phyloP scores from a whole-genome alignment of 2,329 filamentous ascomycete genomes.

The Botryotinia calthae region DNA sequence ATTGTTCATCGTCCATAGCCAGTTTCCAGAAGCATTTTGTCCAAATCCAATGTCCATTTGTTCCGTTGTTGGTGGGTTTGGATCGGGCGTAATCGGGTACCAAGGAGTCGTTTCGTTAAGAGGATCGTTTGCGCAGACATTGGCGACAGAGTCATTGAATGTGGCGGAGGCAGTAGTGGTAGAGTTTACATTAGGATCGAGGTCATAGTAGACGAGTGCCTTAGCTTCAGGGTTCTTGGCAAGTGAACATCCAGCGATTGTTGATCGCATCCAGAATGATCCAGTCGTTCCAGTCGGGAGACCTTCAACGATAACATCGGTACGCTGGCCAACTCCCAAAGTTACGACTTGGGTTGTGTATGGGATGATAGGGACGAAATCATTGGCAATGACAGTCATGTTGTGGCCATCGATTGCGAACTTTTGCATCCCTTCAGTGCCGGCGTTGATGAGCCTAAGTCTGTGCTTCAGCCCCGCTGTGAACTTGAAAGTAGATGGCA shows the following conservation, averaged over 20 bases:
- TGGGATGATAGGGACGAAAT: conserved; percentile 57
- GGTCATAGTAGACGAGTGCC: conserved; percentile 63
- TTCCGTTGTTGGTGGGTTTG: conserved; percentile 26
- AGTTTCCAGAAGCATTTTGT: conserved; percentile 49
- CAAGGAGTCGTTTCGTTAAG: conserved; percentile 28
- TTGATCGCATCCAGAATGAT: conserved; percentile 55
- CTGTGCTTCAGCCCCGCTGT: conserved; percentile 44
- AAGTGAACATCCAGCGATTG: conserved; percentile 46
- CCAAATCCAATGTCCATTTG: conserved; percentile 42
- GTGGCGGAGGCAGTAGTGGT: conserved; percentile 27
- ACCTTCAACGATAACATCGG: conserved; percentile 44
- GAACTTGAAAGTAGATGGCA: conserved; percentile 39
- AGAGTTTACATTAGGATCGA: conserved; percentile 6
- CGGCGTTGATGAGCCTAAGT: conserved; percentile 49
- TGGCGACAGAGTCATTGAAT: conserved; percentile 20
- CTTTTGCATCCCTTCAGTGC: conserved; percentile 46
- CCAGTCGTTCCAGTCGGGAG: conserved; percentile 40
- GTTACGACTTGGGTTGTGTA: conserved; percentile 51
- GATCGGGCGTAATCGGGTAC: conserved; percentile 28
- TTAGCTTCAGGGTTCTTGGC: conserved; percentile 49
- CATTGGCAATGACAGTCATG: conserved; percentile 63
- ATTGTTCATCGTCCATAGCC: conserved; percentile 51
- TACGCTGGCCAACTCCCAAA: conserved; percentile 45
- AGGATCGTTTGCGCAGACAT: conserved; percentile 27
- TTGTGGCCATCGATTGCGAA: conserved; percentile 49